Evolutionary conservation across 1,284 basidiomycete genomes (phyloP), one percentile per base, ranked within the genome.

Genomic region (Malassezia nana): DNA sequence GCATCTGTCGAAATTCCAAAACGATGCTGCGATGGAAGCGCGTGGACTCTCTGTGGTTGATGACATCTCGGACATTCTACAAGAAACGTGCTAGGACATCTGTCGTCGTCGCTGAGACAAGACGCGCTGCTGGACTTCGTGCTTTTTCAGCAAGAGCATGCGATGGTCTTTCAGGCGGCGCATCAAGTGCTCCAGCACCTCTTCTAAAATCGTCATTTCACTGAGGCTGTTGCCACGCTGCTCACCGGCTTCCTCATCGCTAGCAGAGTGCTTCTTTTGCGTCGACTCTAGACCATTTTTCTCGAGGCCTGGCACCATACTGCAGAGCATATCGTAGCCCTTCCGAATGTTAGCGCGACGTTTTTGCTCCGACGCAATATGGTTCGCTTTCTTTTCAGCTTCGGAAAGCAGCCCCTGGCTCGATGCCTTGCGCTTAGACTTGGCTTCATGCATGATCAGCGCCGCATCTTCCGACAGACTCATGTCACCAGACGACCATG

Each of bases 1-100:
- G 9, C 71, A 74, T 42, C 55, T 74, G 12, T 71, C 68, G 50
- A 72, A 72, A 46, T 74, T 74, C 51, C 67, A 70, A 43, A 58
- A 63, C 52, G 60, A 73, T 44, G 60, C 61, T 0, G 57, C 52
- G 1, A 57, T 73, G 31, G 24, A 50, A 15, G 42, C 57, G 7
- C 57, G 43, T 7, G 54, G 54, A 3, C 40, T 70, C 0, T 58
- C 55, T 9, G 60, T 70, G 0, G 38, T 56, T 3, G 55, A 57
- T 38, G 65, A 73, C 42, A 73, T 73, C 32, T 58, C 60, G 1
- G 68, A 69, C 46, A 66, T 73, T 8, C 59, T 72, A 45, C 29
- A 29, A 43, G 20, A 43, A 28, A 43, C 39, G 39, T 18, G 13
- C n/a, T 42, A 45, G 28, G n/a, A 3, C 28, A 31, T 15, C 43